A percentile compares a stretch with the other conserved stretches of the same genome.
phyloP scores from a whole-genome alignment of 768 basidiomycete genomes.

The Xerocomus brunneocitrinus region DNA sequence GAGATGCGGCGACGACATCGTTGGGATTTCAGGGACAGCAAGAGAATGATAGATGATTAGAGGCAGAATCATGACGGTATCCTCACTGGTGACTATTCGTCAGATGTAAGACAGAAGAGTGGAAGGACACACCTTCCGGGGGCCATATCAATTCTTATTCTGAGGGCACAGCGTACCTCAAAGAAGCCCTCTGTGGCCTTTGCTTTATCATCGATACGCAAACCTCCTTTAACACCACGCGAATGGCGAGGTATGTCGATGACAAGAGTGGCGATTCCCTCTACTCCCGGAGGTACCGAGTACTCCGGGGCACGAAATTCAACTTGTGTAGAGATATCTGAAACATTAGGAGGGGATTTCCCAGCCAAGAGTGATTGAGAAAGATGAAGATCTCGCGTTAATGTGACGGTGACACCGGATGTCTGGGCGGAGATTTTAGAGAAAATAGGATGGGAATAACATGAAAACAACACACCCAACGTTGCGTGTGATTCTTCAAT shows the following conservation, averaged over 20 bases:
- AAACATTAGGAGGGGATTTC: slow-evolving; percentile 39
- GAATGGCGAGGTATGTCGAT: slow-evolving; percentile 72
- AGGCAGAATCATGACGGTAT: slow-evolving; percentile 61
- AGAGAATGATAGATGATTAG: slow-evolving; percentile 60
- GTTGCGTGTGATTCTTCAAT: slow-evolving; percentile 77
- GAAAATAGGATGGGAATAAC: neutral
- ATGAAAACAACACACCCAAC: slow-evolving; percentile 51
- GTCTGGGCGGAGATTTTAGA: slow-evolving; percentile 44
- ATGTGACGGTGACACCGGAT: slow-evolving; percentile 54
- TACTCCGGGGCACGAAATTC: slow-evolving; percentile 75
- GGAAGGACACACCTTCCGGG: slow-evolving; percentile 53
- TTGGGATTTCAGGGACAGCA: slow-evolving; percentile 41
- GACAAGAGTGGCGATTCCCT: slow-evolving; percentile 75
- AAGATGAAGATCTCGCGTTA: slow-evolving; percentile 59
- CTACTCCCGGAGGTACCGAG: slow-evolving; percentile 63
- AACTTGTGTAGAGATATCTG: slow-evolving; percentile 64
- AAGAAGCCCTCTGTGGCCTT: slow-evolving; percentile 52
- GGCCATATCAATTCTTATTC: slow-evolving; percentile 59
- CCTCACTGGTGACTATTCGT: slow-evolving; percentile 48
- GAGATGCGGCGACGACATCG: slow-evolving; percentile 25
- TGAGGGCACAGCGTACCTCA: slow-evolving; percentile 61
- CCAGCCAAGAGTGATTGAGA: slow-evolving; percentile 32
- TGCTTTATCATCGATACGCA: slow-evolving; percentile 48
- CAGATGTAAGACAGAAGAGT: slow-evolving; percentile 5
- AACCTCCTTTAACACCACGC: slow-evolving; percentile 60